Base-by-base conservation (phyloP, 768 basidiomycete species). In the Lactarius hatsudake region DNA sequence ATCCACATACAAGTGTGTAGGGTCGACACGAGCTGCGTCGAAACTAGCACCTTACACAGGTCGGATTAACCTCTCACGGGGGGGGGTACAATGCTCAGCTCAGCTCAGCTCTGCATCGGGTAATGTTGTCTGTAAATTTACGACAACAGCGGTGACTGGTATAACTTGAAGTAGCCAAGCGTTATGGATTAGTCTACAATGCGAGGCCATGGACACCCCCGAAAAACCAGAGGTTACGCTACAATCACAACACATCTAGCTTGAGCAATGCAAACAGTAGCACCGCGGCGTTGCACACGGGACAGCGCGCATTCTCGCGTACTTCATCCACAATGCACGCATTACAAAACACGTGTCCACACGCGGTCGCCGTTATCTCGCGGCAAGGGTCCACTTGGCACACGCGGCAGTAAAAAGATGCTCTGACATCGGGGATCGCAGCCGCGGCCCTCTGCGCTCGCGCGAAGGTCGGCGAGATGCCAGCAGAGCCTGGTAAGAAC, bases 321-420 rank as follows among this genome's bases (percentile, higher is more conserved):
- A 71, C 68, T 62, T 71, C 70, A 20, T 69, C 68, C 18, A 59
- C 54, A 17, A 71, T 71, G 43, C 70, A 71, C 53, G 57, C 57
- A 18, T 71, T 59, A 26, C 70, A 71, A 42, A 69, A 71, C n/a
- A 71, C 13, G 58, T 71, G 70, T 15, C 70, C 70, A 58, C 70
- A 71, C 32, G 36, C 64, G 13, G 70, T 71, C 7, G 23, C 70
- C 17, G 70, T 71, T 12, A 69, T 62, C 48, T 71, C 68, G 15
- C 18, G 63, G 45, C 70, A 71, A 30, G 70, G 70, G 51, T 71
- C 70, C 18, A 36, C 20, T 26, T 18, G 61, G n/a, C 70, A 71
- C 23, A 65, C 32, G 34, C 70, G 69, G 26, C 70, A 71, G 57
- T 65, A 56, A 61, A 71, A 71, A n/a, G 20, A 20, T 18, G 69